Base-by-base conservation (phyloP, 1,139 yeast genomes). In the Debaryomycetaceae sp. region DNA sequence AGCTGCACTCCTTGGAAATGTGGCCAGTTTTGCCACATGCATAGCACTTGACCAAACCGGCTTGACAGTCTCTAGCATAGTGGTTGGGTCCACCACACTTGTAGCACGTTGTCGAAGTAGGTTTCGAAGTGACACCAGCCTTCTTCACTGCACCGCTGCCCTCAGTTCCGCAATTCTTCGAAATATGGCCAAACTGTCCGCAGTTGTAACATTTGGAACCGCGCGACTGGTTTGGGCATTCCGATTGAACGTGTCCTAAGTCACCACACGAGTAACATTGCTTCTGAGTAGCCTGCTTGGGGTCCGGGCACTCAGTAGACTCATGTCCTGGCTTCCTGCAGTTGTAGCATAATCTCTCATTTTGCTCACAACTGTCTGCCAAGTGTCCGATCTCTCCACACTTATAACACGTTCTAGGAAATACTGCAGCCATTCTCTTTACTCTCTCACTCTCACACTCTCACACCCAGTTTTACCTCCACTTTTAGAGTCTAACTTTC, bases 51-150 rank as follows among this genome's bases (percentile, higher is more conserved):
- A 83, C 79, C 43, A 55, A 59, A 51, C 78, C 75, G 47, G 88
- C 89, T 66, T 83, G 87, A 67, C 96, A 87, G 65, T 87, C 95
- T 69, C 88, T 83, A 48, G 95, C 95, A 68, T 81, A 84, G 65
- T 87, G 96, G 80, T 87, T 87, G 61, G 94, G 91, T 49, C 94
- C 95, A 57, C 95, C 95, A 65, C 95, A 87, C 69, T 83, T 87
- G 83, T 84, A 86, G 69, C 95, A 87, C 44, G 89, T 80, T 47
- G 87, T 78, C 49, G 74, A 73, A 45, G 62, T 49, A 40, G 55
- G 48, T 33, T 45, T 44, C 9, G 17, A 14, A 9, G 32, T 13
- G 35, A 45, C 56, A 30, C 53, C 47, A 31, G 56, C 48, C 37
- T 53, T 50, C 45, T 56, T 53, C 19, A 46, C 52, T 17, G 61